phyloP scores from a whole-genome alignment of 140 eudicot genomes.

The Flaveria floridana region DNA sequence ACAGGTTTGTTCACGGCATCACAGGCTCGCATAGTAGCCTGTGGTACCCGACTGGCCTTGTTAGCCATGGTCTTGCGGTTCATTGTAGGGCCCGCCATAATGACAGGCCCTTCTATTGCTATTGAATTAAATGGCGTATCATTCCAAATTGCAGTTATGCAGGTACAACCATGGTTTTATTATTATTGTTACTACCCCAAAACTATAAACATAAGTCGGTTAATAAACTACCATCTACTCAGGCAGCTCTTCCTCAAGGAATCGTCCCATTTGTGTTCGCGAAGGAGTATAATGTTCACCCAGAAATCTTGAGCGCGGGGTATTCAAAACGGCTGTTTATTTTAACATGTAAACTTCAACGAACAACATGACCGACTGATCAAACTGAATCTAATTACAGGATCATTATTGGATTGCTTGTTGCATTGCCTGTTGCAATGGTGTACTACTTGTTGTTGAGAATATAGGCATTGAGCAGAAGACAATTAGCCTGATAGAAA shows the following conservation, averaged over 20 bases:
- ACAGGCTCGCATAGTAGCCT: slow-evolving; percentile 53
- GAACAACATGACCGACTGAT: slow-evolving; percentile 7
- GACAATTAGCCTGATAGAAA: slow-evolving; percentile 19
- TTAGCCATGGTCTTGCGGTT: slow-evolving; percentile 65
- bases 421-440: slow-evolving; percentile 66
- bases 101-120: slow-evolving; percentile 55
- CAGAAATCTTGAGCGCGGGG: slow-evolving; percentile 80
- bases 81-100: slow-evolving; percentile 60
- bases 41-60: slow-evolving; percentile 51
- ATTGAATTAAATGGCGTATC: slow-evolving; percentile 54
- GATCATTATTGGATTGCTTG: slow-evolving; percentile 63
- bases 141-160: slow-evolving; percentile 60
- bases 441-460: slow-evolving; percentile 64
- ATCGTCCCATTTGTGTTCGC: slow-evolving; percentile 88
- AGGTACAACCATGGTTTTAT: slow-evolving; percentile 42
- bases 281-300: slow-evolving; percentile 64
- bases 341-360: background rate
- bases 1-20: slow-evolving; percentile 90
- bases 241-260: slow-evolving; percentile 96
- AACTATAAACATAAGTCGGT: background rate
- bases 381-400: slow-evolving; percentile 32
- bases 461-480: slow-evolving; percentile 39
- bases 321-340: slow-evolving; percentile 22
- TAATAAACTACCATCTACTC: slow-evolving; percentile 16
- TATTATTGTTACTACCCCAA: background rate